Evolutionary conservation across 805 yeast species (phyloP).

Genomic region (Kuraishia piskuri): DNA sequence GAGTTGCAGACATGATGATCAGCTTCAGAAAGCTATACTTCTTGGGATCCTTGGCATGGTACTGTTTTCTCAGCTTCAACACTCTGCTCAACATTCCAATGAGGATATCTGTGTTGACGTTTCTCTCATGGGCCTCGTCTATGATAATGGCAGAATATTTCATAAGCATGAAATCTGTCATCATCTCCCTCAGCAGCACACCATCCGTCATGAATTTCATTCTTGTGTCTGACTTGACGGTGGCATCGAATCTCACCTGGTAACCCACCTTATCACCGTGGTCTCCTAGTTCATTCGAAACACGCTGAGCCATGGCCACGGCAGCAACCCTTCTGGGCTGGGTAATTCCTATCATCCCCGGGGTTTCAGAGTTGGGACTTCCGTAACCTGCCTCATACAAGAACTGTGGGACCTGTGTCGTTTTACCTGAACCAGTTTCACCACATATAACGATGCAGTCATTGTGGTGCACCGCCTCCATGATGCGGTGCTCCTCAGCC

Average conservation of each 20-base stretch:
- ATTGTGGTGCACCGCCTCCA: conserved; percentile 93
- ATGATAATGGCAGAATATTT: conserved; percentile 83
- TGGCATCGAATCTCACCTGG: conserved; percentile 76
- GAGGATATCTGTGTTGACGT: conserved; percentile 89
- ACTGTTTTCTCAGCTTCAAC: conserved; percentile 57
- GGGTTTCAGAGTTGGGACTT: conserved; percentile 42
- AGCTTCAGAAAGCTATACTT: conserved; percentile 61
- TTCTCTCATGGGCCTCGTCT: conserved; percentile 98
- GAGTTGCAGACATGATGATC: conserved; percentile 94
- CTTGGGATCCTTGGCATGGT: conserved; percentile 35
- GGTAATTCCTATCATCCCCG: conserved; percentile 95
- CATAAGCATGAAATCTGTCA: conserved; percentile 71
- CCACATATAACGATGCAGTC: conserved; percentile 91
- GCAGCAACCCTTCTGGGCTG: conserved; percentile 96
- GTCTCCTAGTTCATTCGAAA: conserved; percentile 65
- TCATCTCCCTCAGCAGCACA: conserved; percentile 87
- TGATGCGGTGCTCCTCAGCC: conserved; percentile 82
- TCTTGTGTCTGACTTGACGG: conserved; percentile 54
- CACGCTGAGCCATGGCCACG: conserved; percentile 83
- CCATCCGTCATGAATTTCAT: conserved; percentile 93
- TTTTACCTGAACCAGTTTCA: conserved; percentile 98
- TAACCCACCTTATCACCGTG: conserved; percentile 66
- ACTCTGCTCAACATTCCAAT: conserved; percentile 93
- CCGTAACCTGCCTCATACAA: conserved; percentile 92
- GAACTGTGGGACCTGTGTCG: conserved; percentile 97